phyloP scores from a whole-genome alignment of 2,329 filamentous ascomycete genomes.

The Colletotrichum agaves region DNA sequence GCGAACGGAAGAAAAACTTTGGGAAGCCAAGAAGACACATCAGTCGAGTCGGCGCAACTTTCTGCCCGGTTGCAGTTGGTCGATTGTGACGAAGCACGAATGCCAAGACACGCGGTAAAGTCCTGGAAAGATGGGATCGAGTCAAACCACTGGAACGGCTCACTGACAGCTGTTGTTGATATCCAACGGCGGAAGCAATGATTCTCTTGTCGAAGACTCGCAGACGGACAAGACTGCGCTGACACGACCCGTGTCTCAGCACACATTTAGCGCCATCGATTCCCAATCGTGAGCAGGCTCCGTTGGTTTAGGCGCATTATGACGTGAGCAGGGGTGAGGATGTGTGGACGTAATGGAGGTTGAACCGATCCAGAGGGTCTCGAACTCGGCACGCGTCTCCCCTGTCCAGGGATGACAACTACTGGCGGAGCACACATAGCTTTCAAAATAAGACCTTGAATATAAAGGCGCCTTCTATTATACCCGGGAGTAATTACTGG shows the following conservation, averaged over 20 bases:
- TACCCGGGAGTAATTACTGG: no score
- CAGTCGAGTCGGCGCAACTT: slow-evolving; percentile 25
- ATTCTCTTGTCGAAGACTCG: background rate
- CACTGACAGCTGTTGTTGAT: no score
- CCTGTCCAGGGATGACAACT: background rate
- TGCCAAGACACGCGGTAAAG: background rate
- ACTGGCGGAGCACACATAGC: background rate
- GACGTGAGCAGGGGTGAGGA: slow-evolving; percentile 9
- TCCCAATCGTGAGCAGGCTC: background rate
- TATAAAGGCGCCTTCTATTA: no score
- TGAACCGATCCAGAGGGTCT: background rate
- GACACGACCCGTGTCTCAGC: slow-evolving; percentile 3
- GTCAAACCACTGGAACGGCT: background rate
- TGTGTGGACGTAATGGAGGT: background rate
- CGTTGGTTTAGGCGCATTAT: background rate
- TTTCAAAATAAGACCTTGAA: no score
- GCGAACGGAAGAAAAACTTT: slow-evolving; percentile 3
- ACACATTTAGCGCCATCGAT: background rate
- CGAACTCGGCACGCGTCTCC: slow-evolving; percentile 21
- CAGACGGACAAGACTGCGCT: no score
- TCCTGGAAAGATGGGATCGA: background rate
- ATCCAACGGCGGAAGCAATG: no score
- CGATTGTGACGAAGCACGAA: background rate
- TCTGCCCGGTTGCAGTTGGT: slow-evolving; percentile 8
- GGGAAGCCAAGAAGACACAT: background rate